Base-by-base conservation (phyloP, 148 eudicot genomes). In the Nyssa sinensis region DNA sequence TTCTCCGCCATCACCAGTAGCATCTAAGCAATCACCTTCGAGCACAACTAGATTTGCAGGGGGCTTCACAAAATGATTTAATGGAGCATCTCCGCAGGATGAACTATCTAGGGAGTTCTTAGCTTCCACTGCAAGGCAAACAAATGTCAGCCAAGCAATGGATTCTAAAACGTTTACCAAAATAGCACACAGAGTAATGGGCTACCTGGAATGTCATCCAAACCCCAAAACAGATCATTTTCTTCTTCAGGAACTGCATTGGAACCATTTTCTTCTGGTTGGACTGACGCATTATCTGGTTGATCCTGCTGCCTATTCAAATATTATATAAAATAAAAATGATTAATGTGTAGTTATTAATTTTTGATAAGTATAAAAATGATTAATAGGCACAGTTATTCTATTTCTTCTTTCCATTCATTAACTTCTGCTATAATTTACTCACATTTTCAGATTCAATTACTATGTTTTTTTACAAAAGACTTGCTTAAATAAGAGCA, bases 11-110 rank as follows among this genome's bases (percentile, higher is more conserved):
- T 89, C 97, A 75, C 90, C 91, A 74, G 67, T 72, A 73, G 88
- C 82, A 87, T 95, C 96, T 74, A 95, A 81, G 84, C 91, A 88
- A 83, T 95, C 99, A 70, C 96, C 96, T 88, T 95, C 99, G 76
- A 90, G 93, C 55, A 95, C 96, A 70, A 90, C 94, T 30, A 93
- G 77, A 76, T 94, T 93, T 59, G 97, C 91, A 72, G 97, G 99
- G 79, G 94, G 88, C 84, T 90, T 90, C 63, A 86, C 77, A 67
- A 87, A 85, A 27, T 81, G 75, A 79, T 79, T 82, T 69, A 73
- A 71, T 71, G 76, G 81, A 66, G 78, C 62, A 71, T 87, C 85
- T 76, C 81, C 85, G 80, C 82, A 58, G n/a, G 80, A 62, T 59
- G 71, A 51, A 71, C 62, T 73, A 63, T 89, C 97, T 59, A 92